These are phyloP conservation scores for Aquanectria penicillioides DNA, from an alignment of 2,329 filamentous ascomycete genomes.

Conservation along the genomic window DNA sequence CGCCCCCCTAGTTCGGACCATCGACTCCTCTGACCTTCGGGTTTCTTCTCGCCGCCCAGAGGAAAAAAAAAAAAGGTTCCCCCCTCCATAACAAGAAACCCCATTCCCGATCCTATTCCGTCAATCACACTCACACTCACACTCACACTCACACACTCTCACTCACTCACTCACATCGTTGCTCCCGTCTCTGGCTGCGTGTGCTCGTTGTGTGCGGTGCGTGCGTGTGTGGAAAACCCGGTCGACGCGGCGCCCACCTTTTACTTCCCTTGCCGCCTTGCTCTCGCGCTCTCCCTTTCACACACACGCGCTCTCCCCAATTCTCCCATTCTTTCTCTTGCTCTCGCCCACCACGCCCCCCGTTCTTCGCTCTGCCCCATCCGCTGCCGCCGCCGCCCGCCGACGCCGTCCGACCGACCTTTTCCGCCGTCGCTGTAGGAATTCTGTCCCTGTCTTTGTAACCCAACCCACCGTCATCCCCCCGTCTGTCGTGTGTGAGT, in stretches of 20 bases:
- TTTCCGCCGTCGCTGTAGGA: conserved; percentile 29
- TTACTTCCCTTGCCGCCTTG: conserved; percentile 10
- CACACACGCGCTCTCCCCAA: not conserved
- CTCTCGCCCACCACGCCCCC: not conserved
- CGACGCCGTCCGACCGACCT: conserved; percentile 20
- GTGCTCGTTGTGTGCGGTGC: not conserved
- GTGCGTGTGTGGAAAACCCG: conserved; percentile 18
- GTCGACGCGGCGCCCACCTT: conserved; percentile 22
- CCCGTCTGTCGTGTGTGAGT: conserved; percentile 14
- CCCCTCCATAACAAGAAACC: too few relatives aligned
- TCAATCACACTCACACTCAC: not conserved
- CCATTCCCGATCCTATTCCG: too few relatives aligned
- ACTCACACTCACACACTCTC: not conserved
- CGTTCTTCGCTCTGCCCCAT: conserved; percentile 4
- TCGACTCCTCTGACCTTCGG: not conserved
- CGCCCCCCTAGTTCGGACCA: conserved; percentile 17
- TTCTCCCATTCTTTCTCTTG: not conserved
- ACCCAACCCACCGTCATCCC: conserved; percentile 8
- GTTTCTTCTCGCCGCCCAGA: not conserved
- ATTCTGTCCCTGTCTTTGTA: conserved; percentile 23
- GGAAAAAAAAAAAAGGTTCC: too few relatives aligned
- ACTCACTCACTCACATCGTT: not conserved
- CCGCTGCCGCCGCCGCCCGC: conserved; percentile 4
- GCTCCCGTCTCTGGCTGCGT: too few relatives aligned
- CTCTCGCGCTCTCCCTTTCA: not conserved